These are phyloP conservation scores for Boletus smithii DNA, from an alignment of 1,284 basidiomycete species.

Conservation along the genomic window DNA sequence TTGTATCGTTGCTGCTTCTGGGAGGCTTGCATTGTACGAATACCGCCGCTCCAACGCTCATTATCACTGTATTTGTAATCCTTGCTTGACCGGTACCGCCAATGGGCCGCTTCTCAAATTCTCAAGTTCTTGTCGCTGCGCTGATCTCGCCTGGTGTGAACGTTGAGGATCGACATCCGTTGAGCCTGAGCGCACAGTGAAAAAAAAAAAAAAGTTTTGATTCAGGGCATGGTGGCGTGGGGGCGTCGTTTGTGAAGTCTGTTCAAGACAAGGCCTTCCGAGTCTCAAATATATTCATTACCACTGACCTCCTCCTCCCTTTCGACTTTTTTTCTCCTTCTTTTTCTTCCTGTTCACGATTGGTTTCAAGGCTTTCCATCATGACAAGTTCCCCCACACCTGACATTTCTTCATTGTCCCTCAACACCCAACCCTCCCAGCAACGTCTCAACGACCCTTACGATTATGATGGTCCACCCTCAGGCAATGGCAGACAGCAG, in stretches of 20 bases:
- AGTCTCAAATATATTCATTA: slow-evolving; percentile 1
- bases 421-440: slow-evolving; percentile 57
- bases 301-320: slow-evolving; percentile 5
- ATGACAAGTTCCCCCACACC: slow-evolving; percentile 77
- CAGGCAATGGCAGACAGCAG: slow-evolving; percentile 47
- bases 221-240: slow-evolving; percentile 36
- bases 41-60: no score
- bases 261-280: slow-evolving; percentile 9
- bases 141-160: no score
- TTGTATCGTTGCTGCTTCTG: no score
- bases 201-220: slow-evolving; percentile 6
- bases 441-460: slow-evolving; percentile 82
- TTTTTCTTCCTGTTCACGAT: slow-evolving; percentile 12
- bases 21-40: no score
- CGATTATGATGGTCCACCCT: slow-evolving; percentile 65
- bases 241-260: no score
- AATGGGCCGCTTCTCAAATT: no score
- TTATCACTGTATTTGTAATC: no score
- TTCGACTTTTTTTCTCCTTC: slow-evolving; percentile 2
- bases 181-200: no score
- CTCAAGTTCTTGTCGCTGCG: no score
- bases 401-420: slow-evolving; percentile 71
- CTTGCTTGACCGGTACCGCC: no score
- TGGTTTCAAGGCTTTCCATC: slow-evolving; percentile 42
- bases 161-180: no score